Base-by-base conservation (phyloP, 2,329 filamentous ascomycete species). In the Cordyceps fumosorosea region DNA sequence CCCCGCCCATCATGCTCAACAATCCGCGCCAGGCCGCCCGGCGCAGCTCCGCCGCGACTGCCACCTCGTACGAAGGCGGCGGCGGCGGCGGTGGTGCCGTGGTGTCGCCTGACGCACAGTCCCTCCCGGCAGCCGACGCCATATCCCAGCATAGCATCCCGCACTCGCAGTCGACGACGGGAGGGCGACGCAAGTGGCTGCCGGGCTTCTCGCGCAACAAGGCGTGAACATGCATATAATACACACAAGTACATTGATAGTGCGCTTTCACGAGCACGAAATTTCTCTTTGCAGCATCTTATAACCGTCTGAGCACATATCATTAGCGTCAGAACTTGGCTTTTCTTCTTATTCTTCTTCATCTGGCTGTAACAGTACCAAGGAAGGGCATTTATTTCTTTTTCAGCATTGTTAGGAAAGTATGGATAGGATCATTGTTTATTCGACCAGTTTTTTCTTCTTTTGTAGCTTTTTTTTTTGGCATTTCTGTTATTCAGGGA, bases 1-100 rank as follows among this genome's bases (percentile, higher is more conserved):
- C 83, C 3, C 83, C 83, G 5, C 83, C 83, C 1, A 85, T 85
- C 56, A 71, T 80, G 74, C 76, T 82, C 18, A 81, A 58, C 45
- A 47, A 58, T 11, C 44, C 78, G 56, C 73, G 70, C 24, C 73
- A 74, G 5, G 71, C 74, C 5, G 64, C 63, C 26, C 68, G 73
- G 24, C 66, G 71, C 7, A 65, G 67, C 56, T 71, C 72, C 4
- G 55, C 65, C 1, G 32, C 44, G 20, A 7, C 59, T 4, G 42
- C 29, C 20, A 29, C 34, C 34, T 12, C 59, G 16, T 18, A 40
- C 44, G 51, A 61, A 8, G 50, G 58, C 42, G n/a, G 44, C 8
- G 42, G 44, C n/a, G n/a, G n/a, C 18, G 44, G 44, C n/a, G 11
- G 44, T 12, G 44, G 5, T 7, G 29, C 14, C 4, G 42, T n/a